A percentile compares a stretch with the other conserved stretches of the same genome.
These are phyloP conservation scores for Saccharata proteae DNA, from an alignment of 2,329 filamentous ascomycete species.

Conservation along the genomic window DNA sequence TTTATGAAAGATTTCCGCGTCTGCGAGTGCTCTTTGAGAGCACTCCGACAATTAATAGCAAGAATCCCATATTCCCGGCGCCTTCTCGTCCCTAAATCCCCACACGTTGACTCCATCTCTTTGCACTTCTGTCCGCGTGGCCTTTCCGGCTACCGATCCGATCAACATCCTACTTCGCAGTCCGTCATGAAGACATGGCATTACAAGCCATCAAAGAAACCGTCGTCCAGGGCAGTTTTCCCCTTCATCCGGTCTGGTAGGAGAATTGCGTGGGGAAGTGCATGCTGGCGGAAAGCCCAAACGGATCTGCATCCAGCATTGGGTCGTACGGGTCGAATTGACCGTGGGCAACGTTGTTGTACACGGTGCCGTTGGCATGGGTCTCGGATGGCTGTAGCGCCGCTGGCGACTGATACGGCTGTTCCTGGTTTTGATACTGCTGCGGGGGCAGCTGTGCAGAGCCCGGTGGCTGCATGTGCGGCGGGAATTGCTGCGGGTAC, in stretches of 20 bases:
- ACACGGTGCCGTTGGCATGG: constrained; percentile 20
- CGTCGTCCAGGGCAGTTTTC: no score
- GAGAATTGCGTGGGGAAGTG: constrained; percentile 79
- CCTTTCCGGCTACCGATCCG: no score
- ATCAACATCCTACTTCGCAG: no score
- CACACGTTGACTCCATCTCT: no score
- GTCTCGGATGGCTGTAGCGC: constrained; percentile 21
- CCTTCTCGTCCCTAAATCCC: no score
- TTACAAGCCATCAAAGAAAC: no score
- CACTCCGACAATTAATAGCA: no score
- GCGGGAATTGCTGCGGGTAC: constrained; percentile 47
- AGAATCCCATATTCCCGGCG: no score
- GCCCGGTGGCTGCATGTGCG: constrained; percentile 23
- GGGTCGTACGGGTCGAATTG: constrained; percentile 71
- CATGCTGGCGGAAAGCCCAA: constrained; percentile 88
- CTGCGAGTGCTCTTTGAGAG: no score
- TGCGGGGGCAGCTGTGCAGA: constrained; percentile 16
- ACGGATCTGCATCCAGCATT: constrained; percentile 84
- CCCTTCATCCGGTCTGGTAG: constrained; percentile 37
- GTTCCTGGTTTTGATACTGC: constrained; percentile 8
- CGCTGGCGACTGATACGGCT: constrained; percentile 21
- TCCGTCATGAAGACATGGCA: no score
- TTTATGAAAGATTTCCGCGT: no score
- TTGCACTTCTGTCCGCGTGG: no score
- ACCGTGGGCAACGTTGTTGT: constrained; percentile 37